Conservation (phyloP, 768 basidiomycete species). For the Agrocybe praecox region DNA sequence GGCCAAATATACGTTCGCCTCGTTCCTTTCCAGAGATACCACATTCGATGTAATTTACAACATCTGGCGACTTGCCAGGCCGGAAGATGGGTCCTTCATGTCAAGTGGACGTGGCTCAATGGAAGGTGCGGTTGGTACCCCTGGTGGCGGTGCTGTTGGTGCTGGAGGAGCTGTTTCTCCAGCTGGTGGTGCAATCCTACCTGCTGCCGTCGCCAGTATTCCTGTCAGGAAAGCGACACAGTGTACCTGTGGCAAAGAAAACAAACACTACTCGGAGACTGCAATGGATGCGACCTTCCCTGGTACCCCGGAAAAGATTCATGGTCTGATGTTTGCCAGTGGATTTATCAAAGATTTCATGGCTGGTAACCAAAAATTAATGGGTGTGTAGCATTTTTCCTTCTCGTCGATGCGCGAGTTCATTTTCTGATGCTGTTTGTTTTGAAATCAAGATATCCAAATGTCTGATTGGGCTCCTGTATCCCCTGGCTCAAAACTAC, state of each 20-base stretch:
- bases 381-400: slow-evolving; percentile 54
- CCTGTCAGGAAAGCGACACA: slow-evolving; percentile 57
- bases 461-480: slow-evolving; percentile 92
- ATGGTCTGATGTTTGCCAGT: slow-evolving; percentile 95
- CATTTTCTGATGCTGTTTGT: neutral
- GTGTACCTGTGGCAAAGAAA: slow-evolving; percentile 74
- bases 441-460: slow-evolving; percentile 89
- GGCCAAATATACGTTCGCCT: slow-evolving; percentile 91
- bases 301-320: slow-evolving; percentile 92
- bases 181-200: neutral
- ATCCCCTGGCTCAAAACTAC: slow-evolving; percentile 60
- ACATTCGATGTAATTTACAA: slow-evolving; percentile 95
- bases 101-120: slow-evolving; percentile 39
- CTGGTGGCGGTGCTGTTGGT: slow-evolving; percentile 14
- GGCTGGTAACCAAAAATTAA: slow-evolving; percentile 83
- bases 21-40: slow-evolving; percentile 94
- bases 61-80: slow-evolving; percentile 91
- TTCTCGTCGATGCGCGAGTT: neutral
- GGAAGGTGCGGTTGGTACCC: slow-evolving; percentile 25
- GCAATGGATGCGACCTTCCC: slow-evolving; percentile 82
- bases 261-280: slow-evolving; percentile 69
- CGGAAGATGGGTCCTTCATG: slow-evolving; percentile 51
- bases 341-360: slow-evolving; percentile 96
- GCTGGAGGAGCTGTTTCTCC: slow-evolving; percentile 6
- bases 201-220: slow-evolving; percentile 7